These are phyloP conservation scores for Lactarius evosmus DNA, from an alignment of 768 basidiomycete species.

Conservation along the genomic window DNA sequence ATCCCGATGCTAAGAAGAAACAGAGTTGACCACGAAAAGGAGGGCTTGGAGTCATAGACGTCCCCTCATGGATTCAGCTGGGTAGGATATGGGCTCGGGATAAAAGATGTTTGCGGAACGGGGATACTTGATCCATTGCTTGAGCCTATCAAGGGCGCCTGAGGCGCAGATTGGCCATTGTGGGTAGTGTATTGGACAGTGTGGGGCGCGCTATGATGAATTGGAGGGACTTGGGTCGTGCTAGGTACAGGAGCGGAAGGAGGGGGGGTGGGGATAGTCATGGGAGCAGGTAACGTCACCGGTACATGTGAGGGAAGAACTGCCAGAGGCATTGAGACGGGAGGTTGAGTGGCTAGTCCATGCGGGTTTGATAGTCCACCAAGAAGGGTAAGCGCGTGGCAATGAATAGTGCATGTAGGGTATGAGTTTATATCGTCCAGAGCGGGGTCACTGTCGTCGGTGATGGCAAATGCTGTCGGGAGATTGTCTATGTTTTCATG, in stretches of 20 bases:
- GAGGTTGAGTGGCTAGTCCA: background rate
- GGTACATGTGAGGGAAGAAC: background rate
- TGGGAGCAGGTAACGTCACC: background rate
- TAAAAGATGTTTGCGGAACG: too few species aligned
- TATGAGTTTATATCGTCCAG: background rate
- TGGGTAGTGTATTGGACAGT: background rate
- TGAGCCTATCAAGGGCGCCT: too few species aligned
- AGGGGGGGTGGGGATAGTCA: background rate
- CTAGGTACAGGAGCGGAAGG: background rate
- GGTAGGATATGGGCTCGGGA: too few species aligned
- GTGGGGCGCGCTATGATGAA: background rate
- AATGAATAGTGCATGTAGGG: background rate
- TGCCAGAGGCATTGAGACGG: background rate
- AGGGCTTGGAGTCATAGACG: too few species aligned
- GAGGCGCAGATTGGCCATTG: too few species aligned
- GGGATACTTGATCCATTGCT: too few species aligned
- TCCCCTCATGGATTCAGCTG: too few species aligned
- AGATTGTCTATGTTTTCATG: background rate
- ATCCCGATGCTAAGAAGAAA: background rate
- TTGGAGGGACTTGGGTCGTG: background rate
- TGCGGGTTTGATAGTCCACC: background rate
- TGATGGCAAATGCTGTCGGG: background rate
- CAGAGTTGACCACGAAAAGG: background rate
- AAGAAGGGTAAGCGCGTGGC: background rate
- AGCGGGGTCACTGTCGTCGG: background rate